Evolutionary conservation across 495 filamentous ascomycete species (phyloP), one percentile per base, ranked within the genome.

Genomic region (Pseudevernia furfuracea): DNA sequence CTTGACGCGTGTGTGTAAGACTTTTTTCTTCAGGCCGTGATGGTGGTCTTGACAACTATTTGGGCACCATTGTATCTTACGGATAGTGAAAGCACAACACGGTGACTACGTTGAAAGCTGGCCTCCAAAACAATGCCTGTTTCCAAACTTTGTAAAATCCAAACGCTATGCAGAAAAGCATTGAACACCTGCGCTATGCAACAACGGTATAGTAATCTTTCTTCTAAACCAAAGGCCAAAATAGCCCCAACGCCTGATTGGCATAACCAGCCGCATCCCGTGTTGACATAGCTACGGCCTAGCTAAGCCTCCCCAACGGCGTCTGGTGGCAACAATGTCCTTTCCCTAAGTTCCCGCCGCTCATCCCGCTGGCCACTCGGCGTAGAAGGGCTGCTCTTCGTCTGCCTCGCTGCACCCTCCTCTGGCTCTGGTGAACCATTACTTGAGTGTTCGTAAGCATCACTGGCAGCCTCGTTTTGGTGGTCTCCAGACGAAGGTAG

Each of bases 351-450:
- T 17, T 55, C 53, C 5, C 57, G 28, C 25, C 17, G 43, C 52
- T 53, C 66, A 19, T 65, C 63, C 46, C 48, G 57, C 32, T 43
- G 43, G n/a, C 58, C 63, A 37, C 53, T 61, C 2, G 66, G 66
- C 23, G 66, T 63, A 19, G 59, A 36, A 46, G 63, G 66, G 52
- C 48, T 62, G 55, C 73, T 44, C 66, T 66, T 63, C 67, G 70
- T 49, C 39, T 60, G 61, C 44, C 56, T 49, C 17, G 34, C 34
- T 12, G 69, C 69, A 69, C 63, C 72, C 64, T 57, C 71, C 63
- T 59, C 71, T 65, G 49, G 69, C 67, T 61, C 72, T 66, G 32
- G 72, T 61, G 34, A 60, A 60, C 32, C 52, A 38, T 61, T 41
- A 17, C 41, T 62, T 14, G 39, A 58, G 21, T 60, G 48, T 34